Evolutionary conservation across 768 basidiomycete species (phyloP).

Genomic region (Psilocybe azurescens): DNA sequence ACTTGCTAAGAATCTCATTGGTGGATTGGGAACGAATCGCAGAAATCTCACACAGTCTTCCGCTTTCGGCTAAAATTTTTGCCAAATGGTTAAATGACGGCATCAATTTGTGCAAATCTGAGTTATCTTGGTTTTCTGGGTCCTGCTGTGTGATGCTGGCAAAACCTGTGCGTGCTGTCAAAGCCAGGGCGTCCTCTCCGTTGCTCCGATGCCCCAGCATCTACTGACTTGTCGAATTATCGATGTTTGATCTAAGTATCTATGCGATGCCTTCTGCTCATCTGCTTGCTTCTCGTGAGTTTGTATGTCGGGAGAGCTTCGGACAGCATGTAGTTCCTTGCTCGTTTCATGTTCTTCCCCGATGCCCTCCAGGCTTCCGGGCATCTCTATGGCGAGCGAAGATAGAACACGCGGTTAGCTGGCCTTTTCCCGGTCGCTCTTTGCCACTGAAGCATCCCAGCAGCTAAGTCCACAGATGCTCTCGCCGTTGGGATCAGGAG

Average conservation of each 20-base stretch:
- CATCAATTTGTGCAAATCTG: neutral
- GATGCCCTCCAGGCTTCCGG: neutral
- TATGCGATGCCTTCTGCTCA: slow-evolving; percentile 7
- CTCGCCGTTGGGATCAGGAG: neutral
- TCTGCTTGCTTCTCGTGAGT: neutral
- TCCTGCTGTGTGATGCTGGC: slow-evolving; percentile 3
- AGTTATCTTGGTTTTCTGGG: neutral
- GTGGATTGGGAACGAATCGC: neutral
- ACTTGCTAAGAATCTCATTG: neutral
- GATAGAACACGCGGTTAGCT: neutral
- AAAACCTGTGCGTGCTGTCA: slow-evolving; percentile 6
- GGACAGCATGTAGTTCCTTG: neutral
- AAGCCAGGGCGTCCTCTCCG: slow-evolving; percentile 9
- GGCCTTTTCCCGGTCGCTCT: neutral
- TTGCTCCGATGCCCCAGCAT: slow-evolving; percentile 15
- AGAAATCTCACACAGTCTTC: neutral
- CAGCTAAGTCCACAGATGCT: neutral
- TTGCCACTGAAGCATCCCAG: neutral
- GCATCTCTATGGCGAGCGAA: neutral
- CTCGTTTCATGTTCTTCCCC: neutral
- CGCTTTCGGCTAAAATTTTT: neutral
- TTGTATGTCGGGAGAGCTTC: slow-evolving; percentile 12
- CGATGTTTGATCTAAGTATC: slow-evolving; percentile 13
- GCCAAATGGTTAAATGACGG: neutral
- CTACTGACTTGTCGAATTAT: slow-evolving; percentile 8